Base-by-base conservation (phyloP, 2,329 filamentous ascomycete genomes). In the Penicillium sp. region DNA sequence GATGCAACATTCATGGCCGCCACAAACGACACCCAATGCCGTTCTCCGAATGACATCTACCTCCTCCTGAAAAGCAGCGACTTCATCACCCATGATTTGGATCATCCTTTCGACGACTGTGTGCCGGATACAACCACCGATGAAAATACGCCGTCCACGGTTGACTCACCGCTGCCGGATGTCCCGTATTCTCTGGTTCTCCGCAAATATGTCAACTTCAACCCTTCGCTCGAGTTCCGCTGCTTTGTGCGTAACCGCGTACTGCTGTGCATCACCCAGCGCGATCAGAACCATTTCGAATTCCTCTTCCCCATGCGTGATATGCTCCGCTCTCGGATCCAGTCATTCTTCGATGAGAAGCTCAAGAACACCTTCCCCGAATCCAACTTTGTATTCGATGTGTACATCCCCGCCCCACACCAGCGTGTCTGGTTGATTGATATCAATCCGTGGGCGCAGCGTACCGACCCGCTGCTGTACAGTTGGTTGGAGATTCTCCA, bases 51-150 rank as follows among this genome's bases (percentile, higher is more conserved):
- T 71, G 94, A 99, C 68, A 85, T 99, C 43, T 99, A 97, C 70
- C 82, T 97, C 16, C 82, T 99, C 1, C 82, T 99, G 14, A 99
- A 99, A 77, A 92, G 89, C 68, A 96, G 92, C 26, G 92, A 92
- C 67, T 97, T 99, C 69, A 82, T 97, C 58, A 96, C 90, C 4
- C 92, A 97, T 73, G 94, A 99, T 70, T 80, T 99, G 7, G 89
- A 95, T 68, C 90, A 97, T 71, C 91, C 92, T 1, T 97, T 97
- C 63, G 90, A 96, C 62, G 92, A 88, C 64, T 89, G 82, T 61
- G 69, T 77, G 1, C 74, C 79, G 11, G 70, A 79, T 43, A 49
- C 55, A n/a, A 49, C 54, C 5, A 50, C 53, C 34, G 57, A 53
- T 59, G 56, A 56, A 24, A 24, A 47, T n/a, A 10, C 59, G 5